These are phyloP conservation scores for Monosporozyma unispora DNA, from an alignment of 805 yeast species.

Conservation along the genomic window DNA sequence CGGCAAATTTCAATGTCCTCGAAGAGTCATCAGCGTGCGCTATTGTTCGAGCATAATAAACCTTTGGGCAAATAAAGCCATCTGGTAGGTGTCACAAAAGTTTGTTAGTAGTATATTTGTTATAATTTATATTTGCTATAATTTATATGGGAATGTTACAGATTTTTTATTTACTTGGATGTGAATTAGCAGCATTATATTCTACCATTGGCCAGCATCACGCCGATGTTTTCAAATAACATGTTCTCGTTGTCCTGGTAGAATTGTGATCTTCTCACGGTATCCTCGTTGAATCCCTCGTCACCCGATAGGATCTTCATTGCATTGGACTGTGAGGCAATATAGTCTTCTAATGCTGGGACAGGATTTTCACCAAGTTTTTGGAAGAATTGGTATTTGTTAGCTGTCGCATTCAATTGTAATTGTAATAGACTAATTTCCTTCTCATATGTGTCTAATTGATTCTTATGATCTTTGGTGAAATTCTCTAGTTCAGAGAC, in stretches of 20 bases:
- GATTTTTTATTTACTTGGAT: no score
- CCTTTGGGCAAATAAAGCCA: no score
- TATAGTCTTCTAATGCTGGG: slow-evolving; percentile 60
- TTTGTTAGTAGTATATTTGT: no score
- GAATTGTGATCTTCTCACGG: slow-evolving; percentile 74
- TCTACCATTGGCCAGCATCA: slow-evolving; percentile 44
- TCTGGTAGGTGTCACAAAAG: no score
- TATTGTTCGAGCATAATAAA: no score
- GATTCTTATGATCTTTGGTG: slow-evolving; percentile 30
- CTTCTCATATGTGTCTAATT: slow-evolving; percentile 36
- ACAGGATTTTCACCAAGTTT: slow-evolving; percentile 72
- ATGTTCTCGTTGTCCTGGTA: slow-evolving; percentile 60
- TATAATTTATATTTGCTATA: no score
- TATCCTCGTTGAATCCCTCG: slow-evolving; percentile 81
- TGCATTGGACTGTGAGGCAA: slow-evolving; percentile 73
- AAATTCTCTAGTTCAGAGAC: slow-evolving; percentile 25
- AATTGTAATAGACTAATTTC: slow-evolving; percentile 37
- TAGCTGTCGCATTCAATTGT: slow-evolving; percentile 44
- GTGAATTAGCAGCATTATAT: slow-evolving; percentile 10
- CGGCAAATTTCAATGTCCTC: no score
- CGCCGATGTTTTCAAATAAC: slow-evolving; percentile 68
- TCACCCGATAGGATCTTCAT: slow-evolving; percentile 83
- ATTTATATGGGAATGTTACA: no score
- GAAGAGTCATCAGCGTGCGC: no score
- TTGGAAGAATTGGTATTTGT: slow-evolving; percentile 71